Evolutionary conservation across 352 stramenopile genomes (phyloP).

Genomic region (Phytopythium litorale): DNA sequence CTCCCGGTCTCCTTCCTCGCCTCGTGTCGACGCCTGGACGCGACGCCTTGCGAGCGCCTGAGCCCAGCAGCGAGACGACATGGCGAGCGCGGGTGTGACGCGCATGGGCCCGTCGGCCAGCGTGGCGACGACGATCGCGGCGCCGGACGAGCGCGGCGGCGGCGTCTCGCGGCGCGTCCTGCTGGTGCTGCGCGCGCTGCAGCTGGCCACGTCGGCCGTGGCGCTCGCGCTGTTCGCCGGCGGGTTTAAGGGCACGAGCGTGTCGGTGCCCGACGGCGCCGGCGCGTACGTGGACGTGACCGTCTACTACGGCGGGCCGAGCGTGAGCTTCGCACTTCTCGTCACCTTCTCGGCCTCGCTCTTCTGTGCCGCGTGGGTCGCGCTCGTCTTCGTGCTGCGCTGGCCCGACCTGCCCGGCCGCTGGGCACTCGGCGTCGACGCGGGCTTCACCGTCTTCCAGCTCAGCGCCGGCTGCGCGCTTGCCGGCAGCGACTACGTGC

Average conservation of each 20-base stretch:
- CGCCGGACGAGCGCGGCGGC: neutral
- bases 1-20: neutral
- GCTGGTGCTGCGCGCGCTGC: conserved; percentile 46
- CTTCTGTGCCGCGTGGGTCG: conserved; percentile 47
- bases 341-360: conserved; percentile 54
- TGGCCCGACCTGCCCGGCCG: conserved; percentile 31
- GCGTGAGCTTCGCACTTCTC: conserved; percentile 57
- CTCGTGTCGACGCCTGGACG: neutral
- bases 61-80: neutral
- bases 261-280: conserved; percentile 15
- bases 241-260: conserved; percentile 37
- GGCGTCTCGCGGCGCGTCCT: neutral
- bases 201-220: conserved; percentile 37
- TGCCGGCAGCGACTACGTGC: conserved; percentile 62
- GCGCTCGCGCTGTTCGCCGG: conserved; percentile 46
- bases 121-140: conserved; percentile 4
- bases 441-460: conserved; percentile 64
- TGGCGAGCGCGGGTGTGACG: neutral
- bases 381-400: conserved; percentile 30
- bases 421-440: conserved; percentile 49
- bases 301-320: conserved; percentile 52
- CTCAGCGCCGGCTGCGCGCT: conserved; percentile 59
- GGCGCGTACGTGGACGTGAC: conserved; percentile 29
- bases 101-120: neutral
- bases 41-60: neutral